Base-by-base conservation (phyloP, 306 rosid species). In the Cercis canadensis region DNA sequence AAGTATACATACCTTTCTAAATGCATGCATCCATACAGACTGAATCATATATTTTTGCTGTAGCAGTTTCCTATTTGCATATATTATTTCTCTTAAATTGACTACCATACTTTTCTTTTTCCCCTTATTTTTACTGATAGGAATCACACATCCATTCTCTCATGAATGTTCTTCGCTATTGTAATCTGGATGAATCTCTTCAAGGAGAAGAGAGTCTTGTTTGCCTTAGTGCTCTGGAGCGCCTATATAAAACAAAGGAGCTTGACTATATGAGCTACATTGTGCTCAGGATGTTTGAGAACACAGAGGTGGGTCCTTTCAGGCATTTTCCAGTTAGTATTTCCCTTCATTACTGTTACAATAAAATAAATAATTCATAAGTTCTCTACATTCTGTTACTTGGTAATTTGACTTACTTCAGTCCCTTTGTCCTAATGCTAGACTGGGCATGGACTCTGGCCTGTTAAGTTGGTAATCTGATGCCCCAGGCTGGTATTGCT, bases 101-200 rank as follows among this genome's bases (percentile, higher is more conserved):
- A 73, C 58, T 44, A 41, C 45, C 46, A 11, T 39, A 66, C 65
- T 40, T 43, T 46, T 24, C 34, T 55, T 46, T 37, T 37, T 37
- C 10, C 43, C 7, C 39, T 39, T 16, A 37, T 72, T 72, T 74
- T 74, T 24, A 46, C 64, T 74, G 84, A 62, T 84, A 94, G 99
- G 99, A 94, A 80, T 94, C 99, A 55, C 99, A 94, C 75, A 89
- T 94, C 59, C 99, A 94, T 85, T 91, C 99, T 53, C 89, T 94
- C 9, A 83, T 94, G 97, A 94, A 94, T 73, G 97, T 94, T 70
- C 93, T 94, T 59, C 99, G 99, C 45, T 94, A 87, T 65, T 94
- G 97, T 75, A 91, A 94, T 86, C 79, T 91, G 88, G 99, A 94
- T 60, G 99, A 94, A 74, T 94, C 99, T 69, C 92, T 91, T 78